Evolutionary conservation across 2,329 filamentous ascomycete species (phyloP), one percentile per base, ranked within the genome.

Genomic region (Paraphoma chrysanthemicola): DNA sequence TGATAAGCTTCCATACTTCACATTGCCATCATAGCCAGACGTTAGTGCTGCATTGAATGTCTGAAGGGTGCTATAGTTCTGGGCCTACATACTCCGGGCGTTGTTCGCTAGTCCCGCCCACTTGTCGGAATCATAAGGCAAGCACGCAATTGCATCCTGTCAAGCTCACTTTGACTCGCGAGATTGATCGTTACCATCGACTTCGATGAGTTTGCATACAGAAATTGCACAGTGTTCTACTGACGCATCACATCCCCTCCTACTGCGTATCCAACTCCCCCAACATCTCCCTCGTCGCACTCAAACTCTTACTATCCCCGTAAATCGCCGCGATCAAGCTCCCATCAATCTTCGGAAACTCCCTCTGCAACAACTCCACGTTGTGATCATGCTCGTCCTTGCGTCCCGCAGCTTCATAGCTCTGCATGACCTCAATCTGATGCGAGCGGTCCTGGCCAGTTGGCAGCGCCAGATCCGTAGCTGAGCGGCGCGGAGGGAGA

Each of bases 241-340:
- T n/a, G 3, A 11, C 33, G 3, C n/a, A 11, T 38, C 10, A 11
- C 3, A 38, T 38, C 10, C 12, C 44, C 30, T 36, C 17, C 53
- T 49, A 44, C 10, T 18, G 54, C 41, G 33, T 36, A 36, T 65
- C 63, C 63, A 81, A 60, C 63, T 79, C 79, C 42, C 72, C 67
- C 56, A 81, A 63, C 77, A 79, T 79, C 69, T 81, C 79, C 59
- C 78, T 72, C 54, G 78, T 78, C n/a, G 73, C 78, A 17, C 73
- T 72, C 60, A 80, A 52, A 58, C 69, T 74, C 66, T 78, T 73
- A 28, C 70, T 73, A 60, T 81, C 79, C 6, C 73, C 71, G 57
- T 80, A 81, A 43, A 81, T 73, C n/a, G 79, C 79, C 10, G 79
- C 79, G 57, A 81, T 78, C 63, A 81, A 57, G 53, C 72, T 77